Base-by-base conservation (phyloP, 169 alveolate species). In the Ichthyophthirius multifiliis region DNA sequence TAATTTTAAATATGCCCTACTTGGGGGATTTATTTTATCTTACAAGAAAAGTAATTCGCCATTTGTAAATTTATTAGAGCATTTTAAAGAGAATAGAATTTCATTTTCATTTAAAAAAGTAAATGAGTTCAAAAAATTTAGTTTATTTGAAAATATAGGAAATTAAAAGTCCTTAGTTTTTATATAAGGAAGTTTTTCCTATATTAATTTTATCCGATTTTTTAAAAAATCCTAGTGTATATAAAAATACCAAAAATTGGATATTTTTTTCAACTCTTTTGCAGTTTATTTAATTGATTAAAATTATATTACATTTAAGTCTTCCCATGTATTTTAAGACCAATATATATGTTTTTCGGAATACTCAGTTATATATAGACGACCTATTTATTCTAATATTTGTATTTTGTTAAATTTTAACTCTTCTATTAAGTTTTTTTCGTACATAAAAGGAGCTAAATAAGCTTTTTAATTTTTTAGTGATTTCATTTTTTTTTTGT, bases 11-110 rank as follows among this genome's bases (percentile, higher is more conserved):
- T 55, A 55, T 0, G 71, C 71, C 31, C 71, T 55, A 27, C 31
- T 55, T 0, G 71, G 71, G 13, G 71, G 71, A 55, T 55, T 55
- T 13, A 55, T 39, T 55, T 55, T 55, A 55, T 55, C 71, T 55
- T 55, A 34, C 13, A 10, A 20, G 31, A 55, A 55, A 23, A 18
- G 0, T 4, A 23, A 27, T 10, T 55, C 71, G 23, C 71, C 71
- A 55, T 55, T 55, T 10, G 41, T 39, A 55, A 55, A 55, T 55
- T n/a, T 55, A 27, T 39, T 55, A 20, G 27, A 27, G 4, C 43
- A 27, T 55, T 2, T 27, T 27, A 39, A 18, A 27, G 43, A 27
- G 13, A 16, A 55, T 3, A 55, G 16, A 5, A 10, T 39, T 55
- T 13, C 3, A 27, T 55, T 55, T 55, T 55, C 31, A 3, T 55